Base-by-base conservation (phyloP, 2,329 filamentous ascomycete genomes). In the Ceratocystis colombiana region DNA sequence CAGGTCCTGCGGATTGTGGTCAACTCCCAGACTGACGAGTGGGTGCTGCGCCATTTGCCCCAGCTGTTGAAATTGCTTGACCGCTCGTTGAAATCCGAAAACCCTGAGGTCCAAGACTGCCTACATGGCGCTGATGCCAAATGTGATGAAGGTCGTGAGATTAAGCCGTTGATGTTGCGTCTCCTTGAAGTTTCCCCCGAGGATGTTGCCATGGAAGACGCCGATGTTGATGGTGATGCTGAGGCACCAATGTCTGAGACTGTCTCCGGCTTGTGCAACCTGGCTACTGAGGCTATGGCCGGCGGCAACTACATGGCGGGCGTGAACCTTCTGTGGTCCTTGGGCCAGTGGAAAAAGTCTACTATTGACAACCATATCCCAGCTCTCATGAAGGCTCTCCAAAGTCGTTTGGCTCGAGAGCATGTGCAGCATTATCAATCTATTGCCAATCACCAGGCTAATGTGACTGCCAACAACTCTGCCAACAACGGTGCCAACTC, bases 61-160 rank as follows among this genome's bases (percentile, higher is more conserved):
- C 79, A 85, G 33, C 81, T 97, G 33, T 90, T 96, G 74, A 96
- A 90, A 73, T 84, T 97, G 12, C 77, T 97, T 15, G 92, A 96
- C 69, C 96, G 96, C 77, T 85, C 89, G 12, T 77, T 99, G 65
- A 90, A 89, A 71, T 93, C 87, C 2, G 93, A 97, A 70, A 89
- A 92, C 70, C 84, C 90, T 0, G 94, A 99, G 73, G 85, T 99
- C 7, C 95, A 99, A 71, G 93, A 97, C 72, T 96, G 89, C 72
- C 78, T 97, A 41, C 90, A 97, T 75, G 81, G 86, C 30, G 79
- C 85, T 2, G 87, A 91, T 70, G 83, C 86, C 69, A 83, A 85
- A 44, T 83, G 82, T 69, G 87, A 90, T 65, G 85, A 89, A 59
- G 84, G 82, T 20, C 85, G 85, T 5, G 83, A 86, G 68, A 78